Conservation (phyloP, 345 rosid species). For the Gossypium arboreum region DNA sequence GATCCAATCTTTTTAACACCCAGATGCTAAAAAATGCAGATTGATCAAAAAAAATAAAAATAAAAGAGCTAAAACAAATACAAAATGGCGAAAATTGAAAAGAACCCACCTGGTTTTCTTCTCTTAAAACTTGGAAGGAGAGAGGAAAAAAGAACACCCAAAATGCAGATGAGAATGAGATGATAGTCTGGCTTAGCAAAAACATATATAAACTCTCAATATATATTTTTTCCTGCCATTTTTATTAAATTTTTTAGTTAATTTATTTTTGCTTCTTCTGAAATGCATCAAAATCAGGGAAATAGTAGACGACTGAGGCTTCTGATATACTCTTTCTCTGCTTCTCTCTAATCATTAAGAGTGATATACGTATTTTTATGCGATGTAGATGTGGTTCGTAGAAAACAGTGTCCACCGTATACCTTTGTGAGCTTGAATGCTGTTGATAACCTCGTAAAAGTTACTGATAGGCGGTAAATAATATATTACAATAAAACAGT, state of each 20-base stretch:
- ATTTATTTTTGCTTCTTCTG: neutral
- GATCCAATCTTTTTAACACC: constrained; percentile 6
- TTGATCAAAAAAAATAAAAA: neutral
- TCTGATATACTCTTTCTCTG: constrained; percentile 26
- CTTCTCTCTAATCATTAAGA: constrained; percentile 21
- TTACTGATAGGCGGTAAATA: too few species aligned
- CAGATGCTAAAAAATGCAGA: neutral
- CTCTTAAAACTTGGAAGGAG: constrained; percentile 12
- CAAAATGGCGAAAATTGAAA: neutral
- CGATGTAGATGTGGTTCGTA: constrained; percentile 1
- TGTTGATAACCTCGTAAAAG: neutral
- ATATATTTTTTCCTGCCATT: neutral
- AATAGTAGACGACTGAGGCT: constrained; percentile 27
- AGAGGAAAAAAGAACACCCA: constrained; percentile 11
- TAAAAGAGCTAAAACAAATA: neutral
- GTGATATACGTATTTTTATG: constrained; percentile 21
- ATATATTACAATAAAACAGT: too few species aligned
- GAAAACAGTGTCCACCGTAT: neutral
- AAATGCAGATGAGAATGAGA: constrained; percentile 23
- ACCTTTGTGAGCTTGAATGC: neutral
- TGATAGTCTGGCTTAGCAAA: constrained; percentile 7
- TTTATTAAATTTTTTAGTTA: neutral
- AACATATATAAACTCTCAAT: neutral
- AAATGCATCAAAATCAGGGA: constrained; percentile 41
- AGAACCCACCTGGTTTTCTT: constrained; percentile 34